phyloP scores from a whole-genome alignment of 2,329 filamentous ascomycete species.

The Scolecobasidium constrictum region DNA sequence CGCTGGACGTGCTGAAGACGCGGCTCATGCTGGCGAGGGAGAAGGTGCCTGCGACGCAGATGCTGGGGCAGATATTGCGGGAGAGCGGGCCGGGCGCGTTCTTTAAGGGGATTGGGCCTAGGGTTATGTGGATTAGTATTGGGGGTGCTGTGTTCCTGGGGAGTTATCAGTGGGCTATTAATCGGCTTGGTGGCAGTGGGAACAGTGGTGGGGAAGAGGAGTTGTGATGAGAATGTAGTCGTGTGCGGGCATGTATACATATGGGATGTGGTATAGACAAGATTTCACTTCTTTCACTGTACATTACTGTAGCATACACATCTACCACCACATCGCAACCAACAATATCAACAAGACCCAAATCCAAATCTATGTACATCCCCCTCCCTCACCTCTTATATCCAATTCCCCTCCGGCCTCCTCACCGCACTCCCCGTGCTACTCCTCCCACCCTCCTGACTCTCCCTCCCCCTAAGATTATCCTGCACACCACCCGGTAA shows the following conservation, averaged over 20 bases:
- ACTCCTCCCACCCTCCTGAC: not conserved
- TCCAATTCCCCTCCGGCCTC: not conserved
- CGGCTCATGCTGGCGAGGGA: constrained; percentile 81
- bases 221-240: not conserved
- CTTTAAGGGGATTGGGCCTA: constrained; percentile 67
- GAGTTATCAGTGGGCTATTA: constrained; percentile 82
- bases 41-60: constrained; percentile 45
- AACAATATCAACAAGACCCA: not conserved
- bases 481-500: not conserved
- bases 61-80: constrained; percentile 54
- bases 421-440: not conserved
- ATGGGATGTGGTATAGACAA: not conserved
- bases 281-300: not conserved
- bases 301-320: not conserved
- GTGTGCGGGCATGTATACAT: not conserved
- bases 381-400: not conserved
- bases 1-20: constrained; percentile 93
- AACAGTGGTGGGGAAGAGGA: not conserved
- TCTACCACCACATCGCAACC: too few relatives aligned
- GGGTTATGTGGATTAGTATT: constrained; percentile 88
- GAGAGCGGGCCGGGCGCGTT: constrained; percentile 58
- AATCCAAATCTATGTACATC: not conserved
- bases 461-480: not conserved
- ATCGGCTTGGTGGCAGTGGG: constrained; percentile 26
- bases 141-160: constrained; percentile 92